phyloP scores from a whole-genome alignment of 345 rosid genomes.

The Populus euphratica region DNA sequence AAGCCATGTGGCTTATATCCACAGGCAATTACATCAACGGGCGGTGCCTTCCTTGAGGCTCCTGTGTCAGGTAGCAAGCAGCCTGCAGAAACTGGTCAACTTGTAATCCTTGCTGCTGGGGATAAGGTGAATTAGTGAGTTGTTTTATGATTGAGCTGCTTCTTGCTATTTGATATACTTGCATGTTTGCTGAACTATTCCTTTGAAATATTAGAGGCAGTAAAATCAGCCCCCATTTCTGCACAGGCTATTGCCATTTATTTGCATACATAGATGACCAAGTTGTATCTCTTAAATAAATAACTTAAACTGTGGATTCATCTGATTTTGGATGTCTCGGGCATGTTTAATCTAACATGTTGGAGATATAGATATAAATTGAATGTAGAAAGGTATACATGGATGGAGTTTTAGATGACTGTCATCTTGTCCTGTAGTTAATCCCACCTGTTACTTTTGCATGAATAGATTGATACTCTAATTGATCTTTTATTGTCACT shows the following conservation, averaged over 20 bases:
- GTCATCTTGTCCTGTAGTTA: neutral
- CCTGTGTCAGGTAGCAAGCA: slow-evolving; percentile 97
- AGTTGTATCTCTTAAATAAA: neutral
- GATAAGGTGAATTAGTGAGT: slow-evolving; percentile 53
- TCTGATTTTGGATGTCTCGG: neutral
- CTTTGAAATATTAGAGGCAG: neutral
- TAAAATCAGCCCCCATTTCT: neutral
- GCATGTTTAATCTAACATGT: neutral
- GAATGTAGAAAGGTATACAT: neutral
- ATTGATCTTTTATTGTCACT: neutral
- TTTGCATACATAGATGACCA: neutral
- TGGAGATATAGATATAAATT: neutral
- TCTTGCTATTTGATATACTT: neutral
- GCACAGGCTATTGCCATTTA: neutral
- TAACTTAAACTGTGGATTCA: neutral
- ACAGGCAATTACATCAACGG: slow-evolving; percentile 73
- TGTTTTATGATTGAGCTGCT: neutral
- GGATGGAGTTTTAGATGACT: neutral
- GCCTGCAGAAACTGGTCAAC: slow-evolving; percentile 96
- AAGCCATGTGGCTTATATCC: slow-evolving; percentile 6
- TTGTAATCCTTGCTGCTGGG: slow-evolving; percentile 90
- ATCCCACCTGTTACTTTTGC: neutral
- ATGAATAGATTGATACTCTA: neutral
- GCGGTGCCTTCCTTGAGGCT: slow-evolving; percentile 80
- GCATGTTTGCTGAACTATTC: neutral